Evolutionary conservation across 1,284 basidiomycete genomes (phyloP).

Genomic region (Ganoderma lucidum): DNA sequence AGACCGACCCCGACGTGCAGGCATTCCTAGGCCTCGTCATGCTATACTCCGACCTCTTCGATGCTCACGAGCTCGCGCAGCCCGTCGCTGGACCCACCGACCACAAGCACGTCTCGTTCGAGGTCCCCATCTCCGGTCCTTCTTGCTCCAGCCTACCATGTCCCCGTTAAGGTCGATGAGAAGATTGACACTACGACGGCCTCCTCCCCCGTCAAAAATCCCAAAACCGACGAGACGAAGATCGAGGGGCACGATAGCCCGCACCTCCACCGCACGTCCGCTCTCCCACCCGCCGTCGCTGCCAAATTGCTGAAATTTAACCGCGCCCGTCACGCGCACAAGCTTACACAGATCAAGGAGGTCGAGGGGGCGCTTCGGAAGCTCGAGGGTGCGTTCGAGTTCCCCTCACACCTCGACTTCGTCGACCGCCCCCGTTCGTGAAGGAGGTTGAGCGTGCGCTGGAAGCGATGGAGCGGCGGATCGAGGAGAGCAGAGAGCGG

Average conservation of each 20-base stretch:
- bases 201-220: not conserved
- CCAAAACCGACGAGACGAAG: not conserved
- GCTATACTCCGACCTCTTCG: conserved; percentile 31
- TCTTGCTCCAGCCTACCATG: not conserved
- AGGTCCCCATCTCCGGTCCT: conserved; percentile 5
- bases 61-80: conserved; percentile 1
- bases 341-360: conserved; percentile 37
- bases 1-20: conserved; percentile 28
- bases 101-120: conserved; percentile 2
- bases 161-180: not conserved
- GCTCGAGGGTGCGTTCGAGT: conserved; percentile 41
- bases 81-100: conserved; percentile 20
- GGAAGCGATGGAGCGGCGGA: conserved; percentile 50
- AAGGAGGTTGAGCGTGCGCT: conserved; percentile 68
- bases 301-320: conserved; percentile 33
- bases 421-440: conserved; percentile 45
- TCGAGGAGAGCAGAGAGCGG: conserved; percentile 41
- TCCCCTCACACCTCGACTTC: conserved; percentile 46
- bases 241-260: conserved; percentile 19
- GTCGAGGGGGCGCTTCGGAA: conserved; percentile 39
- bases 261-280: conserved; percentile 33
- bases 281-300: conserved; percentile 33
- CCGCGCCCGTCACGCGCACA: conserved; percentile 33
- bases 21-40: conserved; percentile 19
- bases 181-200: not conserved